Conservation (phyloP, 441 rosid genomes). For the Lepidium campestre region DNA sequence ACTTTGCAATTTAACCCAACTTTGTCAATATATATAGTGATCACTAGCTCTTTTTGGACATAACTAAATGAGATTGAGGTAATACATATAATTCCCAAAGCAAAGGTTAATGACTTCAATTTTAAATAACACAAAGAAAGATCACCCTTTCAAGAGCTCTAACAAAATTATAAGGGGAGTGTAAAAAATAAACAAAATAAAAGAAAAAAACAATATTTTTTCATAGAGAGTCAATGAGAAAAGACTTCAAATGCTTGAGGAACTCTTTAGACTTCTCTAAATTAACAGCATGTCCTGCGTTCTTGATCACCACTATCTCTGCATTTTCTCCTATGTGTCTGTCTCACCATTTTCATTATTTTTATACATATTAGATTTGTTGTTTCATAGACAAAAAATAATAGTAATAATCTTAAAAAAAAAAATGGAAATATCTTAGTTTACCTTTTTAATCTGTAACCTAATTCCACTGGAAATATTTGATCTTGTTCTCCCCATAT, state of each 20-base stretch:
- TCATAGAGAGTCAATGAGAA: constrained; percentile 32
- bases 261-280: constrained; percentile 66
- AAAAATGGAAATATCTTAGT: neutral
- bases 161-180: neutral
- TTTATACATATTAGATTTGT: neutral
- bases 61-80: no score
- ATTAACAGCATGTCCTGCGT: constrained; percentile 81
- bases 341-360: neutral
- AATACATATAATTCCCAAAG: no score
- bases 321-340: constrained; percentile 68
- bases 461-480: constrained; percentile 64
- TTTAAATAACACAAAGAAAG: neutral
- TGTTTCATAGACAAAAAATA: neutral
- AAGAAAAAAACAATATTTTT: neutral
- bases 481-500: constrained; percentile 80
- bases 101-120: neutral
- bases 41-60: no score
- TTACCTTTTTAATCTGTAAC: constrained; percentile 56
- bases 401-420: no score
- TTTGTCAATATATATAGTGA: no score
- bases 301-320: constrained; percentile 49
- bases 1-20: neutral
- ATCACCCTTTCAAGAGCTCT: neutral
- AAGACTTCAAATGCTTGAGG: constrained; percentile 51
- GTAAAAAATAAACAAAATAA: neutral